Evolutionary conservation across 371 early-diverging fungal species (phyloP), one percentile per base, ranked within the genome.

Genomic region (Mucor indicus): DNA sequence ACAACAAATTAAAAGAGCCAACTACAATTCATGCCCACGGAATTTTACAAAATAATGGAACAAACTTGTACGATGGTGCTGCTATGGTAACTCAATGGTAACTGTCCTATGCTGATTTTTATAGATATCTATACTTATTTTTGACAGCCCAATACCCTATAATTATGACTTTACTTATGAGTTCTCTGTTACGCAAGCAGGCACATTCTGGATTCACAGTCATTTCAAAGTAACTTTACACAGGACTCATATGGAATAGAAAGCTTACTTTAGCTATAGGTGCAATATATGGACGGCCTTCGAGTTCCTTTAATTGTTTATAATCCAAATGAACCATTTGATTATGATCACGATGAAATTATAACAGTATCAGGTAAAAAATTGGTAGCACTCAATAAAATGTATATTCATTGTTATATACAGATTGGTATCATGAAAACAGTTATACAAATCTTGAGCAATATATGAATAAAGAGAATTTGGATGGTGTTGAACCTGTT

Each of bases 221-320:
- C 62, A 62, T 44, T 70, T 48, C 39, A 67, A 53, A 55, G 69
- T 68, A 56, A 36, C 16, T 25, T 13, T 22, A 37, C 13, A 29
- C 19, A 2, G 1, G 10, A 7, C 16, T n/a, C 10, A 39, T 29
- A 24, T 42, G 1, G 3, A 16, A 9, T 22, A 22, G 3, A 16
- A 12, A 20, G 19, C 12, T 31, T 11, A 36, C 8, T 44, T 30
- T 22, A 6, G 16, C n/a, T 41, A 12, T 30, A 67, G 35, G 81
- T 72, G 31, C 86, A 90, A 49, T 89, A 91, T 64, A 80, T 88
- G 42, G 90, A 92, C 44, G 93, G 93, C 5, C 62, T 91, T 1
- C 79, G 85, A 29, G 77, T 81, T 4, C 82, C 93, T 1, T 51
- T 92, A 13, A 75, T 91, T 46, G 62, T 92, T 39, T 73, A 83